Conservation (phyloP, 2,329 filamentous ascomycete genomes). For the Neophaeococcomyces aloes region DNA sequence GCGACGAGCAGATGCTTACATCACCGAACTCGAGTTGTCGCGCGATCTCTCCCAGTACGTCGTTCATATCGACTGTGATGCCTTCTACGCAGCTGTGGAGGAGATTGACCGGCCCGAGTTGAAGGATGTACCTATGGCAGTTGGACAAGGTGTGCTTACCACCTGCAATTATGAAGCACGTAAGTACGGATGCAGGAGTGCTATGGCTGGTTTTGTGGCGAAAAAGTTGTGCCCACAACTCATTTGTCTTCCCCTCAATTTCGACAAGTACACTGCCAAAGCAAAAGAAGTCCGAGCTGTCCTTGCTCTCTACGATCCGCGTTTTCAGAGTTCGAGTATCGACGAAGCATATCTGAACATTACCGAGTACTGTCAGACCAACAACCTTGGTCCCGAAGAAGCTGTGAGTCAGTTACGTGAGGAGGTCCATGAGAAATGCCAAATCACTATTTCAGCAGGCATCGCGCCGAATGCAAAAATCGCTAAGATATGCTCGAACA, state of each 20-base stretch:
- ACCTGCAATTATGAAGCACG: constrained; percentile 82
- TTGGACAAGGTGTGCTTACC: constrained; percentile 62
- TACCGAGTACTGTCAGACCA: constrained; percentile 67
- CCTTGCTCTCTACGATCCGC: constrained; percentile 73
- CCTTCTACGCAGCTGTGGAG: constrained; percentile 93
- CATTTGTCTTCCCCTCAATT: constrained; percentile 72
- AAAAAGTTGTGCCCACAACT: constrained; percentile 86
- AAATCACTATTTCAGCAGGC: constrained; percentile 84
- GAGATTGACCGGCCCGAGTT: constrained; percentile 74
- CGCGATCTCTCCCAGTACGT: constrained; percentile 76
- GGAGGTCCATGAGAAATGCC: constrained; percentile 63
- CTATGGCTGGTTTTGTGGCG: constrained; percentile 93
- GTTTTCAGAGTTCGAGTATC: constrained; percentile 87
- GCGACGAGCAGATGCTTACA: constrained; percentile 67
- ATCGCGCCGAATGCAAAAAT: constrained; percentile 89
- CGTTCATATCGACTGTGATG: constrained; percentile 92
- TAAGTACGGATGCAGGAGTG: constrained; percentile 80
- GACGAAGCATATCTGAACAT: constrained; percentile 97
- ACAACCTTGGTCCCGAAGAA: constrained; percentile 58
- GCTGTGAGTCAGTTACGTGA: constrained; percentile 66
- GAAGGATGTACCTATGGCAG: constrained; percentile 77
- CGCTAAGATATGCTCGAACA: constrained; percentile 90
- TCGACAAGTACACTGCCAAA: constrained; percentile 82
- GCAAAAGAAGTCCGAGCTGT: constrained; percentile 77
- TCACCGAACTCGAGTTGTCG: constrained; percentile 64